phyloP scores from a whole-genome alignment of 495 filamentous ascomycete genomes.

The Penicillium pulvis region DNA sequence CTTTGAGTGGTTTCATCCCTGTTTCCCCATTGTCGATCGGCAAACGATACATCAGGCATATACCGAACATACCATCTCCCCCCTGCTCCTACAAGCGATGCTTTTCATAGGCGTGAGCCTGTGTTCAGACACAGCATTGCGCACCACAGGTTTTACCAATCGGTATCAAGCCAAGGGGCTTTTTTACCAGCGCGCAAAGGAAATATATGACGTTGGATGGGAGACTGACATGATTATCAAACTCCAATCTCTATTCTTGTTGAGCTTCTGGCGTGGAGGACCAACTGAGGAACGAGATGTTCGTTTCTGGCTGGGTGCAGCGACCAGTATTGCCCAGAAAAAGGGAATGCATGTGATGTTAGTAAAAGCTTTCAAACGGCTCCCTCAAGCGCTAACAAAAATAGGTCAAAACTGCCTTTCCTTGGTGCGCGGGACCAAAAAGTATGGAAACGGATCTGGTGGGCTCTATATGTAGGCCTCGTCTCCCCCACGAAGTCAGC shows the following conservation, averaged over 20 bases:
- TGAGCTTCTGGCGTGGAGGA: conserved; percentile 47
- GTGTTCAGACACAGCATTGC: conserved; percentile 37
- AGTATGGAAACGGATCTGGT: conserved; percentile 51
- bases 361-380: neutral
- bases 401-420: conserved; percentile 41
- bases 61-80: conserved; percentile 35
- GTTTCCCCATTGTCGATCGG: conserved; percentile 45
- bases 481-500: neutral
- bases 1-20: conserved; percentile 50
- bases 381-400: conserved; percentile 12
- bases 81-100: conserved; percentile 43
- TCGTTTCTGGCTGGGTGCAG: conserved; percentile 45
- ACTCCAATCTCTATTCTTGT: conserved; percentile 44
- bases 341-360: conserved; percentile 50
- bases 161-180: conserved; percentile 43
- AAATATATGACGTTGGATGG: conserved; percentile 47
- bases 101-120: conserved; percentile 47
- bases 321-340: conserved; percentile 45
- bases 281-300: conserved; percentile 45
- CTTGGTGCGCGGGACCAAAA: conserved; percentile 32
- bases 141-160: conserved; percentile 31
- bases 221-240: conserved; percentile 41
- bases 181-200: conserved; percentile 44
- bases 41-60: conserved; percentile 28
- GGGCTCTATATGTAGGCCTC: conserved; percentile 47